Evolutionary conservation across 495 filamentous ascomycete species (phyloP).

Genomic region (Thermochaetoides thermophila): DNA sequence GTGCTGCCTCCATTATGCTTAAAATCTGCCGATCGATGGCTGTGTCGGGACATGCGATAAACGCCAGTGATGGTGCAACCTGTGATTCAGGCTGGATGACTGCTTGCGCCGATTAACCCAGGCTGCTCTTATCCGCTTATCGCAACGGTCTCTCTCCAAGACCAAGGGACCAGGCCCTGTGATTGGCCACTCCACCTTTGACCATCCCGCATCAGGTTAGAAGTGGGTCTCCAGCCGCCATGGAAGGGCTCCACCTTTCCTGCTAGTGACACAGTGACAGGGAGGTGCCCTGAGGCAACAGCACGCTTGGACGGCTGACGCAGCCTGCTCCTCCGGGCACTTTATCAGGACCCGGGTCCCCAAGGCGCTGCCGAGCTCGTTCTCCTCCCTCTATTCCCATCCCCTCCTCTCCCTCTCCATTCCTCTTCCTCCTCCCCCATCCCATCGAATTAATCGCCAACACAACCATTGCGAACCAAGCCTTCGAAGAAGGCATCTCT

Average conservation of each 20-base stretch:
- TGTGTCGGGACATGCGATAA: too few relatives aligned
- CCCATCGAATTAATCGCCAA: constrained; percentile 24
- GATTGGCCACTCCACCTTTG: constrained; percentile 18
- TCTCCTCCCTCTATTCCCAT: constrained; percentile 15
- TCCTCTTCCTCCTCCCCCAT: constrained; percentile 26
- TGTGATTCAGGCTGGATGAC: too few relatives aligned
- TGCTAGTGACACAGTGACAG: constrained; percentile 5
- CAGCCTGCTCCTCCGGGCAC: constrained; percentile 11
- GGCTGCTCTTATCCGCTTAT: too few relatives aligned
- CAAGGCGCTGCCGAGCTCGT: constrained; percentile 16
- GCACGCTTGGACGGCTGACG: constrained; percentile 13
- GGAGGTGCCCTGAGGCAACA: constrained; percentile 14
- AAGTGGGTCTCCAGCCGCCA: constrained; percentile 9
- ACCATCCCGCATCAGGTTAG: constrained; percentile 8
- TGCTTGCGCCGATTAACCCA: too few relatives aligned
- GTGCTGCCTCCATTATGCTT: too few relatives aligned
- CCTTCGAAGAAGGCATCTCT: constrained; percentile 17
- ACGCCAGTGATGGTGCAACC: too few relatives aligned
- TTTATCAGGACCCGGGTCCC: constrained; percentile 22
- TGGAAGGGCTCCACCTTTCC: constrained; percentile 5
- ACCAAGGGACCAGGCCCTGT: neutral
- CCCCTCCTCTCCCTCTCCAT: constrained; percentile 24
- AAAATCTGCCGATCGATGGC: too few relatives aligned
- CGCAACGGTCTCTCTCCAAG: too few relatives aligned
- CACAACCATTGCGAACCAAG: too few relatives aligned